Base-by-base conservation (phyloP, 768 basidiomycete genomes). In the Mycena chlorophos region DNA sequence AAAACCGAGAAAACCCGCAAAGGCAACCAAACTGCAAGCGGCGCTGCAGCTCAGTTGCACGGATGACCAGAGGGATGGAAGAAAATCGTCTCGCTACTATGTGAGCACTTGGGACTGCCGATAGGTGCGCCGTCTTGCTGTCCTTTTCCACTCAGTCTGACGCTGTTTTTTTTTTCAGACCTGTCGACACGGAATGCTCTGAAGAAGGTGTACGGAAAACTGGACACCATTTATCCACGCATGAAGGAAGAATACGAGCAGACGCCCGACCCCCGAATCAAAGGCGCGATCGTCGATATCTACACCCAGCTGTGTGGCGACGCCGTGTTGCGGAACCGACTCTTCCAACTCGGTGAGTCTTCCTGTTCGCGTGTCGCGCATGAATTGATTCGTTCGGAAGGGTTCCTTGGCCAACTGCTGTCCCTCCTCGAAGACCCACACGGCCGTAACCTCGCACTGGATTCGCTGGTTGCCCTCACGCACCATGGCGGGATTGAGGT, bases 271-370 rank as follows among this genome's bases (percentile, higher is more conserved):
- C 66, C 72, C 47, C 66, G 69, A 48, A 65, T 78, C 19, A 60
- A 65, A 14, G 77, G 76, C 1, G 74, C 69, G 12, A 70, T 79
- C 46, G 66, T 78, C 14, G 74, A 70, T 19, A 70, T 79, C 42
- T 78, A 74, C 52, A 70, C 76, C 42, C 74, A 75, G 58, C 75
- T 79, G 74, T 79, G 69, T 20, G 69, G 67, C 2, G 78, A 78
- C 57, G 63, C 73, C 14, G 70, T 77, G 40, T 62, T 78, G 31
- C 70, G 78, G 14, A 72, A 77, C 57, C 67, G 70, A 30, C 69
- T 79, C 39, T 71, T 77, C 62, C 57, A 68, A 26, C 68, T 71
- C 61, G 77, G 77, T 76, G 50, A 3, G 49, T 19, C 17, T 17
- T 49, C 4, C 53, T n/a, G 3, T 20, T n/a, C 25, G 37, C 8